A percentile compares a stretch with the other conserved stretches of the same genome.
phyloP scores from a whole-genome alignment of 225 moss, liverwort and hornwort species.

The Neckera pumila region DNA sequence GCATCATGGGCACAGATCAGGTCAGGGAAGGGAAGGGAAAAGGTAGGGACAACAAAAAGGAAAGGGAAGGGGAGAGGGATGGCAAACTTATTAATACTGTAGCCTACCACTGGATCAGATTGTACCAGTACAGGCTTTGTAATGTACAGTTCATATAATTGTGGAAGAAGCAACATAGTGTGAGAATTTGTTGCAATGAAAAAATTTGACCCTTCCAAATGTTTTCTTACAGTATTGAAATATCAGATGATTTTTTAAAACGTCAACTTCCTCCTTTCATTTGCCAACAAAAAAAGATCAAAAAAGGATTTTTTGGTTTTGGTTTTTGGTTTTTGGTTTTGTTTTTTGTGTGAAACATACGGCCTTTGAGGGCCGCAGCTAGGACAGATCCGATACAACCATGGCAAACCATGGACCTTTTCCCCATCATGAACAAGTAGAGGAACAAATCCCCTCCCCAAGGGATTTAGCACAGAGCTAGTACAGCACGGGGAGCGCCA shows the following conservation, averaged over 20 bases:
- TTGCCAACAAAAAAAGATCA: not conserved
- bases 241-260: not conserved
- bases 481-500: too few species aligned
- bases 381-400: too few species aligned
- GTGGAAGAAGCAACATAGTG: not conserved
- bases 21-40: not conserved
- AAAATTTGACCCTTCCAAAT: not conserved
- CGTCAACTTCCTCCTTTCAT: accelerated
- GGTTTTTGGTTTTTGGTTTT: too few species aligned
- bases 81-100: not conserved
- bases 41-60: not conserved
- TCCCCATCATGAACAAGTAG: too few species aligned
- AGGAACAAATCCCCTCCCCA: too few species aligned
- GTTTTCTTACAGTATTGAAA: not conserved
- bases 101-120: not conserved
- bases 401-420: too few species aligned
- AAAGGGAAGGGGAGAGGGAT: too few species aligned
- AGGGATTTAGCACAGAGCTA: too few species aligned
- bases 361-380: too few species aligned
- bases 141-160: not conserved
- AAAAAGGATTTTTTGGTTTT: too few species aligned
- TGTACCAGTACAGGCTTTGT: not conserved
- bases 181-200: not conserved
- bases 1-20: not conserved
- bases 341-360: too few species aligned